phyloP scores from a whole-genome alignment of 306 rosid genomes.

The Prunus salicina region DNA sequence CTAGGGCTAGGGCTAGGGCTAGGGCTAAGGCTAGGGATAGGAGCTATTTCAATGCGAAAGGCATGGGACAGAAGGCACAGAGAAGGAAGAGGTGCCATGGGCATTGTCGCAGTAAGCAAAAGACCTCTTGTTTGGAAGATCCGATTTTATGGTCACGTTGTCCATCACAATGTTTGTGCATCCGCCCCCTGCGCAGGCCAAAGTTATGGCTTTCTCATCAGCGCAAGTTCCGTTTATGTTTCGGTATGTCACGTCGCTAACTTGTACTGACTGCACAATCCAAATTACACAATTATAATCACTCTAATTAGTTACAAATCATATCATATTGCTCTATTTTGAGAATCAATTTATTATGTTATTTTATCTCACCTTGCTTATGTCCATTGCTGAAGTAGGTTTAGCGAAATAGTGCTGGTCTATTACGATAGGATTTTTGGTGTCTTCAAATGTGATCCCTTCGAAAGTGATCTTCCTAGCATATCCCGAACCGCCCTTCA shows the following conservation, averaged over 20 bases:
- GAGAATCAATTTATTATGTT: not conserved
- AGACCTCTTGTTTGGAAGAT: not conserved
- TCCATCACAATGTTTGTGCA: slow-evolving; percentile 7
- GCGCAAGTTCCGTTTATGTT: not conserved
- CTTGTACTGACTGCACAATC: not conserved
- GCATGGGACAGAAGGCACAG: not conserved
- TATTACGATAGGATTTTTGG: slow-evolving; percentile 7
- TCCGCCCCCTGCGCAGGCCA: not conserved
- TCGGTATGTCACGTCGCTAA: slow-evolving; percentile 2
- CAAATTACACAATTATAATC: no score
- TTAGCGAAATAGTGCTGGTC: not conserved
- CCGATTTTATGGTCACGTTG: not conserved
- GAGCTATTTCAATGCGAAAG: not conserved
- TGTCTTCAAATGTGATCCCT: not conserved
- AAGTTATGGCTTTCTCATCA: not conserved
- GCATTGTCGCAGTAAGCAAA: slow-evolving; percentile 5
- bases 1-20: no score
- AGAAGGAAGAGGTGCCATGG: not conserved
- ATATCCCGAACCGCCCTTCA: slow-evolving; percentile 11
- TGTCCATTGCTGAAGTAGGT: not conserved
- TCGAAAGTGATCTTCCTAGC: slow-evolving; percentile 7
- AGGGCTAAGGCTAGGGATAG: no score
- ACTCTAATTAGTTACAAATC: no score
- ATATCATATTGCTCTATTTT: not conserved
- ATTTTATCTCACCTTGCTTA: not conserved